Evolutionary conservation across 208 protist species (phyloP), one percentile per base, ranked within the genome.

Genomic region (Trypanosoma avium): DNA sequence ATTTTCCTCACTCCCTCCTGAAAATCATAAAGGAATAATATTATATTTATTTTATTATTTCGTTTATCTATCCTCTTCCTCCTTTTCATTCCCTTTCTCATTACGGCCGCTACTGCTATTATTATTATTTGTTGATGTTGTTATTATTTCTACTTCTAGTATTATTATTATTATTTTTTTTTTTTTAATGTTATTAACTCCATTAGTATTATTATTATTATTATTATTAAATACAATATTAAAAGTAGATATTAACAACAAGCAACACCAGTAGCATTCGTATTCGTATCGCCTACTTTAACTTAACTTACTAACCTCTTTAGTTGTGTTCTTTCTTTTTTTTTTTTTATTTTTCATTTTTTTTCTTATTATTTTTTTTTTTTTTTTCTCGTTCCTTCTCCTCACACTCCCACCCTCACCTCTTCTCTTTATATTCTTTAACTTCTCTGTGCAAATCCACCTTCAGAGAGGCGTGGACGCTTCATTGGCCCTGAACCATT

Each of bases 361-460:
- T 2, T 27, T 38, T 21, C 27, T 27, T 43, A 52, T n/a, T 48
- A 10, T 19, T 50, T 52, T 40, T 40, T 35, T 21, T 24, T 53
- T 38, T 52, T 33, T 30, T 24, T 61, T 47, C 40, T 6, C 3
- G 29, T 46, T 47, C 22, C 6, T 36, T 48, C 0, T 45, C 29
- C 32, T 12, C 29, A 22, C 32, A 19, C 35, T 29, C 22, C 22
- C 54, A 60, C 29, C 21, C 2, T 38, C 19, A 42, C 29, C 4
- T 30, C 29, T 10, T 56, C 29, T 56, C 22, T 60, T 73, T 19
- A 10, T n/a, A 43, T 53, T 56, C n/a, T 32, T 45, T 61, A 36
- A 52, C 64, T 75, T 21, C 75, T 70, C 29, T 82, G 73, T 67
- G 80, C 75, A 70, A 92, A 91, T 33, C 78, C 83, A 22, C 56